Evolutionary conservation across 495 filamentous ascomycete genomes (phyloP).

Genomic region (Pyronema omphalodes): DNA sequence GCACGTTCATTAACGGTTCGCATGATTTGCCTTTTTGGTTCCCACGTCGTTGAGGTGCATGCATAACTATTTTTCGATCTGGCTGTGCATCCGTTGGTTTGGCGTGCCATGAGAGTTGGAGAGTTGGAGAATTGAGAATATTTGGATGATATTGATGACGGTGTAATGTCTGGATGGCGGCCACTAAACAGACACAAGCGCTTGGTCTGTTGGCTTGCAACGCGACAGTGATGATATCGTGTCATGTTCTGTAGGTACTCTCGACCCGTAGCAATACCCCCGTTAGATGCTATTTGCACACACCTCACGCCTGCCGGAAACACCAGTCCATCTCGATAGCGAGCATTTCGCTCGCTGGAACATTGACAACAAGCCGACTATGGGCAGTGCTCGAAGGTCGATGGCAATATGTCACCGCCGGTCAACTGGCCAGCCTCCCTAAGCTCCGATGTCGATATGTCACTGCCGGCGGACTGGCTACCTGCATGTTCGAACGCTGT

Average conservation of each 20-base stretch:
- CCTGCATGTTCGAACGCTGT: constrained; percentile 1
- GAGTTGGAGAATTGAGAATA: too few species aligned
- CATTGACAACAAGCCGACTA: background rate
- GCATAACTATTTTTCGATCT: constrained; percentile 2
- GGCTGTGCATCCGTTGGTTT: background rate
- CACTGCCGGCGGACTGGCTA: constrained; percentile 1
- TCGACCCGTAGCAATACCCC: background rate
- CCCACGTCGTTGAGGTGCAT: constrained; percentile 1
- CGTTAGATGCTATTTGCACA: background rate
- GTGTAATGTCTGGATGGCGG: too few species aligned
- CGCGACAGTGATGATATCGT: background rate
- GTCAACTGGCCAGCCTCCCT: background rate
- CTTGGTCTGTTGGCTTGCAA: too few species aligned
- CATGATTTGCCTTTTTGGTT: constrained; percentile 1
- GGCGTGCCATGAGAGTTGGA: too few species aligned
- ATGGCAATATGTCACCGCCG: constrained; percentile 5
- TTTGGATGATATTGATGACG: too few species aligned
- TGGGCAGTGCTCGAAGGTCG: background rate
- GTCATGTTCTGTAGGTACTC: background rate
- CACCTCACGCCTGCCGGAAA: background rate
- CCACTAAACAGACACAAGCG: too few species aligned
- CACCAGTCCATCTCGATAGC: background rate
- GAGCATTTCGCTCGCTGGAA: background rate
- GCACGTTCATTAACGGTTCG: constrained; percentile 5
- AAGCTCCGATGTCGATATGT: constrained; percentile 1